Conservation (phyloP, 371 early-diverging fungal species). For the Coemansia sp. region DNA sequence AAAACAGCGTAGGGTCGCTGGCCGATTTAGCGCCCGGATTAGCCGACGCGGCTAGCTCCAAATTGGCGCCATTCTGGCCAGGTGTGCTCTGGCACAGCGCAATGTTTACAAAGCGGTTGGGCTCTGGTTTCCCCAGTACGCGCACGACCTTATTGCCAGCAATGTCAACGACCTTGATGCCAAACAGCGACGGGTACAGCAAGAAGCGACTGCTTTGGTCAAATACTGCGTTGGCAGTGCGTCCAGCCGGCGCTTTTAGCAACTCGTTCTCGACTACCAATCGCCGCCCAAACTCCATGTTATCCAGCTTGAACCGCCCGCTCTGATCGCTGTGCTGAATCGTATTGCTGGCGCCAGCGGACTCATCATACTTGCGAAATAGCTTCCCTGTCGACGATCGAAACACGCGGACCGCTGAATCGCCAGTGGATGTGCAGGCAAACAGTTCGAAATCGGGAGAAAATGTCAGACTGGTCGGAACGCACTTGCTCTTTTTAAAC, state of each 20-base stretch:
- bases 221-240: slow-evolving; percentile 80
- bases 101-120: slow-evolving; percentile 87
- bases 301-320: slow-evolving; percentile 73
- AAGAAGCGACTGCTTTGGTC: slow-evolving; percentile 89
- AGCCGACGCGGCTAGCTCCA: no score
- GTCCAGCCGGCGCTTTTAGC: slow-evolving; percentile 61
- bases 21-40: slow-evolving; percentile 39
- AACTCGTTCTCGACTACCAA: slow-evolving; percentile 88
- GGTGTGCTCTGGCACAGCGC: slow-evolving; percentile 89
- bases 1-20: slow-evolving; percentile 90
- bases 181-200: slow-evolving; percentile 86
- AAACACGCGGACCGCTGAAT: slow-evolving; percentile 87
- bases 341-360: slow-evolving; percentile 73
- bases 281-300: slow-evolving; percentile 96
- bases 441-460: slow-evolving; percentile 81
- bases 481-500: slow-evolving; percentile 79
- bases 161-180: slow-evolving; percentile 92
- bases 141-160: slow-evolving; percentile 78
- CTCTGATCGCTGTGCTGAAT: slow-evolving; percentile 66
- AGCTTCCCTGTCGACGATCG: slow-evolving; percentile 82
- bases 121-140: slow-evolving; percentile 87
- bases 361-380: slow-evolving; percentile 88
- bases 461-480: slow-evolving; percentile 80
- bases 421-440: slow-evolving; percentile 76
- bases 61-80: slow-evolving; percentile 19